These are phyloP conservation scores for Emericellopsis atlantica DNA, from an alignment of 2,329 filamentous ascomycete genomes.

Conservation along the genomic window DNA sequence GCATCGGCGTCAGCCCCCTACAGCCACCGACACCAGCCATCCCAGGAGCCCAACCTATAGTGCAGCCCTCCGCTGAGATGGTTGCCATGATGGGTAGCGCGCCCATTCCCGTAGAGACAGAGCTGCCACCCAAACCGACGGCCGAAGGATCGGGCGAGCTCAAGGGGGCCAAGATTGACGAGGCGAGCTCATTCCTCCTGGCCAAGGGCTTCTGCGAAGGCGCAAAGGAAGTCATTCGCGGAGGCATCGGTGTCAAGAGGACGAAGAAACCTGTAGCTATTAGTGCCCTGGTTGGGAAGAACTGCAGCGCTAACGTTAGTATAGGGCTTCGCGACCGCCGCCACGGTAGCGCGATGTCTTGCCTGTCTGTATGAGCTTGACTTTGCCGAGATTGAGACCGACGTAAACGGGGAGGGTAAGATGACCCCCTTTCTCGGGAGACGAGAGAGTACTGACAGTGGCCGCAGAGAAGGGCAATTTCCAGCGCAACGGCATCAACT, in stretches of 20 bases:
- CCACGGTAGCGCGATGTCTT: slow-evolving; percentile 36
- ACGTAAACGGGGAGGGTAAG: slow-evolving; percentile 33
- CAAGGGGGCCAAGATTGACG: slow-evolving; percentile 27
- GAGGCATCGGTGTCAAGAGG: slow-evolving; percentile 35
- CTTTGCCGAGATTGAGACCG: slow-evolving; percentile 36
- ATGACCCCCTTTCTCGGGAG: not conserved
- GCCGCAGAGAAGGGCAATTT: slow-evolving; percentile 32
- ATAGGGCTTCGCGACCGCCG: slow-evolving; percentile 26
- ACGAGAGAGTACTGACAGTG: not conserved
- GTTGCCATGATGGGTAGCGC: slow-evolving; percentile 1
- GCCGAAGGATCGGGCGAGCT: not conserved
- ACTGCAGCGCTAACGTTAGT: not conserved
- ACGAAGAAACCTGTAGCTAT: slow-evolving; percentile 32
- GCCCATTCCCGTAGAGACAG: slow-evolving; percentile 5
- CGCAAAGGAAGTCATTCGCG: slow-evolving; percentile 34
- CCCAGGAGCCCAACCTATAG: not conserved
- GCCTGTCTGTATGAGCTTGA: slow-evolving; percentile 41
- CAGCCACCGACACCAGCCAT: not conserved
- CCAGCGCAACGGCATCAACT: slow-evolving; percentile 27
- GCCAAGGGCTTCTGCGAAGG: slow-evolving; percentile 43
- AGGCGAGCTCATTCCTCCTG: slow-evolving; percentile 35
- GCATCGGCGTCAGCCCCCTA: not conserved
- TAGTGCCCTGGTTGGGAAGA: not conserved
- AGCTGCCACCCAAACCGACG: slow-evolving; percentile 1
- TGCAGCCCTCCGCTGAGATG: not conserved